Base-by-base conservation (phyloP, 2,329 filamentous ascomycete genomes). In the Fusarium avenaceum region DNA sequence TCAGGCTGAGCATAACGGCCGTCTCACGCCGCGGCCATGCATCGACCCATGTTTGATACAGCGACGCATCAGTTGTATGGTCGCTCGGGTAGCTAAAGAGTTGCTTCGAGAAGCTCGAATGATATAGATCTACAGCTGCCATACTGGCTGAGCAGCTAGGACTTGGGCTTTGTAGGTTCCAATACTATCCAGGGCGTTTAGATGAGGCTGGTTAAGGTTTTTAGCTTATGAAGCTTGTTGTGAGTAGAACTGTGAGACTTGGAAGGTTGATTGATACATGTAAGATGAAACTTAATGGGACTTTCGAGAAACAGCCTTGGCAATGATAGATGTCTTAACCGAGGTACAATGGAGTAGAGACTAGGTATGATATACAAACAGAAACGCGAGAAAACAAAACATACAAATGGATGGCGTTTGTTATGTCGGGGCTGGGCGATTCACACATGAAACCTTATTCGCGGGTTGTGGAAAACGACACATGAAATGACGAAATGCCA, bases 1-100 rank as follows among this genome's bases (percentile, higher is more conserved):
- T 54, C 19, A 76, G 52, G 7, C 54, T 40, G 35, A 74, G 69
- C 15, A 71, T 54, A 15, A 76, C 62, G 28, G 42, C 39, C n/a
- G 40, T 43, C 43, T 73, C 71, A 1, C 42, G 57, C 2, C 26
- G 45, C 2, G 67, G 58, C 43, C 69, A 56, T 8, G 55, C 39
- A 4, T 35, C 9, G 11, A 28, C 24, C 67, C 63, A 68, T 35
- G 20, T 28, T 32, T 40, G 32, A 24, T 58, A 54, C 4, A 32
- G 3, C 19, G 44, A n/a, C 3, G 39, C 45, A 30, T 22, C 43
- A 15, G 30, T 6, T 44, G n/a, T 46, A 30, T 9, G 28, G 32
- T 39, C 7, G n/a, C 22, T 3, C 6, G 35, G 43, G 4, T 15
- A 44, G 43, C 35, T 54, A 24, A 63, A 55, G 38, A 67, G 49